Evolutionary conservation across 768 basidiomycete species (phyloP).

Genomic region (Leccinum subtestaceum): DNA sequence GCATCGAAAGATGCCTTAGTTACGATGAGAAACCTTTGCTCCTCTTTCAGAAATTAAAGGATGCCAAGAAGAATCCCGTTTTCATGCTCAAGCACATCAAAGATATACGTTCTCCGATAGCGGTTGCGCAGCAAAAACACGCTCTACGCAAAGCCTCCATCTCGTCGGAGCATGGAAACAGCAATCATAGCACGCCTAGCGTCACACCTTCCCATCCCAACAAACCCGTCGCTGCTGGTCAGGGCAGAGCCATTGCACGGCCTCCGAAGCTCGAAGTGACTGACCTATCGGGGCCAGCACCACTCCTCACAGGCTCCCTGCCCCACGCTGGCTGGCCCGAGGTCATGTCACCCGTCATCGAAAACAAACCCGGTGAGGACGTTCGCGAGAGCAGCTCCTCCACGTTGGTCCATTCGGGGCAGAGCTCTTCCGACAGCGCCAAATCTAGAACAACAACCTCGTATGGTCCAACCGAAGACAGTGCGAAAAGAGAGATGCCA

Average conservation of each 20-base stretch:
- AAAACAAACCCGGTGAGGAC: constrained; percentile 46
- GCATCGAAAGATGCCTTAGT: constrained; percentile 89
- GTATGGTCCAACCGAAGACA: constrained; percentile 31
- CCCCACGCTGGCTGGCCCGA: constrained; percentile 79
- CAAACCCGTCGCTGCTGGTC: constrained; percentile 29
- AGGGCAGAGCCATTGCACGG: constrained; percentile 41
- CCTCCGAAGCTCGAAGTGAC: constrained; percentile 72
- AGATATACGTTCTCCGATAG: constrained; percentile 96
- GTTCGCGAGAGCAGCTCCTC: constrained; percentile 38
- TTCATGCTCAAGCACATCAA: constrained; percentile 96
- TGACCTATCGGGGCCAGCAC: constrained; percentile 51
- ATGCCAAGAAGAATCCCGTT: constrained; percentile 95
- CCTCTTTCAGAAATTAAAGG: constrained; percentile 96
- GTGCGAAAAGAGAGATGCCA: constrained; percentile 39
- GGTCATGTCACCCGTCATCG: constrained; percentile 56
- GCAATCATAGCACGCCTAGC: constrained; percentile 18
- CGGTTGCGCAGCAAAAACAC: constrained; percentile 95
- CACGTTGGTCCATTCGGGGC: constrained; percentile 32
- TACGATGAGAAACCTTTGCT: constrained; percentile 98
- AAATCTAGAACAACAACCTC: constrained; percentile 18
- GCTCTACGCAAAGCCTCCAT: constrained; percentile 76
- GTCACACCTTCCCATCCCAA: constrained; percentile 18
- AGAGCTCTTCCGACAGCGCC: constrained; percentile 26
- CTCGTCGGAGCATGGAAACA: constrained; percentile 26
- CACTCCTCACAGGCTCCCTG: constrained; percentile 55